These are phyloP conservation scores for Coniochaeta sp. DNA, from an alignment of 2,329 filamentous ascomycete genomes.

Conservation along the genomic window DNA sequence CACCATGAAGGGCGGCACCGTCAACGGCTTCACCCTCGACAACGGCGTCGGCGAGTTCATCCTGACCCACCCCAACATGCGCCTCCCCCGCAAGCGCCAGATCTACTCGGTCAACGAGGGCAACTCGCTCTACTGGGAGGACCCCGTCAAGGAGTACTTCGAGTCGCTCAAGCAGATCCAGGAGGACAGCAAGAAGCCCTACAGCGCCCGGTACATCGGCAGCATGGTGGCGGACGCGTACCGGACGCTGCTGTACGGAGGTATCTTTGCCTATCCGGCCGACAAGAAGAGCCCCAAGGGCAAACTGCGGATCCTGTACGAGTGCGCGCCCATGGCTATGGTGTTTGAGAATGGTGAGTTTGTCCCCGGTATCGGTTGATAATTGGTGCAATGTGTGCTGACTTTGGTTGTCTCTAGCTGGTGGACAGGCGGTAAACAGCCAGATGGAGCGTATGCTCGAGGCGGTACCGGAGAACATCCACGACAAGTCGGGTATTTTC, in stretches of 20 bases:
- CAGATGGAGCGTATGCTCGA: constrained; percentile 87
- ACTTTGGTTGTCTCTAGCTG: constrained; percentile 48
- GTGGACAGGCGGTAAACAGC: constrained; percentile 86
- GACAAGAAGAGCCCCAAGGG: constrained; percentile 99
- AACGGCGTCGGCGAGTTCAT: constrained; percentile 98
- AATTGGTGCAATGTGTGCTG: not conserved
- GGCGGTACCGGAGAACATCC: constrained; percentile 84
- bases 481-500: constrained; percentile 93
- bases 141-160: constrained; percentile 81
- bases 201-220: constrained; percentile 91
- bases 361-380: not conserved
- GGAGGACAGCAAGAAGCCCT: constrained; percentile 67
- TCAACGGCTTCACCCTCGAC: constrained; percentile 98
- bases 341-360: constrained; percentile 91
- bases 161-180: constrained; percentile 75
- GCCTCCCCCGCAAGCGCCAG: constrained; percentile 66
- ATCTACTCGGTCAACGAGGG: constrained; percentile 99
- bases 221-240: constrained; percentile 99
- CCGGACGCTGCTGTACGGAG: constrained; percentile 88
- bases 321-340: constrained; percentile 98
- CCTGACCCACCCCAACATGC: constrained; percentile 92
- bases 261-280: constrained; percentile 94
- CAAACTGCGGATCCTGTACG: constrained; percentile 94
- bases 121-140: constrained; percentile 94
- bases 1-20: constrained; percentile 85